A percentile compares a stretch with the other conserved stretches of the same genome.
Evolutionary conservation across 805 yeast species (phyloP).

Genomic region (Starmerella floricola): DNA sequence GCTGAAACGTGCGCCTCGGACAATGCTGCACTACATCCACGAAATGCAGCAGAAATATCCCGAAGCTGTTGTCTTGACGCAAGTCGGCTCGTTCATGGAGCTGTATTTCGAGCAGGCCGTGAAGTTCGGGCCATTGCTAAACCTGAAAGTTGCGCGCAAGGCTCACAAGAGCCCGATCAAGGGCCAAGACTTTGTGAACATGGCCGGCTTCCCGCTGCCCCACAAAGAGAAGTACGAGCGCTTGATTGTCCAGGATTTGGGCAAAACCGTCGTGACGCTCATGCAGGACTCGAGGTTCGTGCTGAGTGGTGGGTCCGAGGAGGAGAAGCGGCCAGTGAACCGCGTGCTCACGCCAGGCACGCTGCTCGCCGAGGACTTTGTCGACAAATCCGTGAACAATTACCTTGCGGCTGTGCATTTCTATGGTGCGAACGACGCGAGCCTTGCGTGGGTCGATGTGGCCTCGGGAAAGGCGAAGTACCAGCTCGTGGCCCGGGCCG

Average conservation of each 20-base stretch:
- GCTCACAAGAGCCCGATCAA: conserved; percentile 27
- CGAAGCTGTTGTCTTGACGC: conserved; percentile 39
- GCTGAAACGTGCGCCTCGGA: not conserved
- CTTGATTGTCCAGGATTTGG: conserved; percentile 56
- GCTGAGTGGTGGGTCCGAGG: conserved; percentile 26
- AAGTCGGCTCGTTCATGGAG: conserved; percentile 28
- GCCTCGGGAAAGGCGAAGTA: conserved; percentile 65
- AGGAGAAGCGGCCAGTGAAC: conserved; percentile 48
- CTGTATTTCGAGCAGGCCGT: conserved; percentile 83
- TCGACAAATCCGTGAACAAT: conserved; percentile 61
- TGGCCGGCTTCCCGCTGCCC: conserved; percentile 82
- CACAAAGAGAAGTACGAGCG: conserved; percentile 64
- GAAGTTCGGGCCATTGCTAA: conserved; percentile 54
- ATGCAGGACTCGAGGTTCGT: conserved; percentile 35
- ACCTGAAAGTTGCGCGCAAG: conserved; percentile 52
- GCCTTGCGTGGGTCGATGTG: conserved; percentile 80
- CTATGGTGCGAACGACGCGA: conserved; percentile 33
- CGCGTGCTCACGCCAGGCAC: conserved; percentile 90
- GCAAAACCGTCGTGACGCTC: conserved; percentile 67
- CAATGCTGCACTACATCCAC: conserved; percentile 19
- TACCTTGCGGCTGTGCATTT: conserved; percentile 46
- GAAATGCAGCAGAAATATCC: conserved; percentile 36
- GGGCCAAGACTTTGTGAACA: conserved; percentile 29
- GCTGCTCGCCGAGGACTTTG: conserved; percentile 69
- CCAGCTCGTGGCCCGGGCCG: conserved; percentile 48